Evolutionary conservation across 1,139 yeast species (phyloP).

Genomic region (Suhomyces maxii): DNA sequence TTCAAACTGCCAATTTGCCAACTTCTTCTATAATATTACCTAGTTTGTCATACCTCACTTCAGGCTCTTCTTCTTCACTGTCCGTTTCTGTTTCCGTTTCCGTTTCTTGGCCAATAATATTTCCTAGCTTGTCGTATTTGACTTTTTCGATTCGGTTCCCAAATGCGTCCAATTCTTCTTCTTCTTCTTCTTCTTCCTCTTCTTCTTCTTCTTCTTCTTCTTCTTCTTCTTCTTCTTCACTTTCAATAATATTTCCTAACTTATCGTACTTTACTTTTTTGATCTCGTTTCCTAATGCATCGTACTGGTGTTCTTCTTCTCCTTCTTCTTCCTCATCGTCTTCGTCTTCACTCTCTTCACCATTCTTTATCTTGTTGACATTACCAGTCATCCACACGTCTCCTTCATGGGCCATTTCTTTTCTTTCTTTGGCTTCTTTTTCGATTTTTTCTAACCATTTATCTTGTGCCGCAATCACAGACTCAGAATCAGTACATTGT

Average conservation of each 20-base stretch:
- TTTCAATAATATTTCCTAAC: slow-evolving; percentile 16
- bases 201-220: slow-evolving; percentile 8
- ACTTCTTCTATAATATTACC: slow-evolving; percentile 14
- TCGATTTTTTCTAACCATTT: slow-evolving; percentile 72
- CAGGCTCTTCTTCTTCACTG: slow-evolving; percentile 6
- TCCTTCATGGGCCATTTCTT: slow-evolving; percentile 48
- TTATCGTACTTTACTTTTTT: slow-evolving; percentile 14
- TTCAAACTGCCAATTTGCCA: background rate
- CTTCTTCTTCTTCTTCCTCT: slow-evolving; percentile 7
- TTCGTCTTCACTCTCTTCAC: slow-evolving; percentile 13
- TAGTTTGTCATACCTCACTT: slow-evolving; percentile 14
- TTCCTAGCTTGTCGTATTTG: slow-evolving; percentile 16
- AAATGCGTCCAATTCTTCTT: slow-evolving; percentile 10
- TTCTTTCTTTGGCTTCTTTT: slow-evolving; percentile 65
- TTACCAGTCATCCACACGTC: slow-evolving; percentile 84
- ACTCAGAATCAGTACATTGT: slow-evolving; percentile 76
- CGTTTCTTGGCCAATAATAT: slow-evolving; percentile 6
- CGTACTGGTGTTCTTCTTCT: slow-evolving; percentile 10
- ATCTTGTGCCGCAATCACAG: slow-evolving; percentile 72
- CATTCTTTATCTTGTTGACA: slow-evolving; percentile 49
- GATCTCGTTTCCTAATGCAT: slow-evolving; percentile 12
- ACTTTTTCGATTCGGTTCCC: slow-evolving; percentile 11
- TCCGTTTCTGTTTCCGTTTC: slow-evolving; percentile 2
- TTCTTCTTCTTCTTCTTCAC: slow-evolving; percentile 6
- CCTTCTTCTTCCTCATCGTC: slow-evolving; percentile 10